A percentile compares a stretch with the other conserved stretches of the same genome.
Evolutionary conservation across 768 basidiomycete genomes (phyloP).

Genomic region (Podaxis sp.): DNA sequence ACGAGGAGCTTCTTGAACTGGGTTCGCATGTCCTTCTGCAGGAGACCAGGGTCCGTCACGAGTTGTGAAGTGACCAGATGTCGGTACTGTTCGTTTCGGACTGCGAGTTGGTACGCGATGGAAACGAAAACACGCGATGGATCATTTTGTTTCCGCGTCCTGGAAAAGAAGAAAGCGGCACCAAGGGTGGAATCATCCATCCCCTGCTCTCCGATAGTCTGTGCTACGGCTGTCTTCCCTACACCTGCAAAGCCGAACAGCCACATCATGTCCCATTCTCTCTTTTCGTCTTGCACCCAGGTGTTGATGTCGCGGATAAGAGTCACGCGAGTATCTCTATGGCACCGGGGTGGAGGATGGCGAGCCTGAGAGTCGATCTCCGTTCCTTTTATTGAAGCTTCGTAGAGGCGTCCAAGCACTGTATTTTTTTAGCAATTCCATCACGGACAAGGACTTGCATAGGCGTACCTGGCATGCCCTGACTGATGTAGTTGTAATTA

Average conservation of each 20-base stretch:
- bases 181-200: conserved; percentile 1
- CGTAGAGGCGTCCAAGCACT: conserved; percentile 4
- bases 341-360: conserved; percentile 9
- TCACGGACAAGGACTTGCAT: background rate
- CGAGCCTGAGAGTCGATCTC: conserved; percentile 11
- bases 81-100: background rate
- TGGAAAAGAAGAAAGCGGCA: conserved; percentile 16
- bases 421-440: background rate
- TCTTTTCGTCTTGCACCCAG: conserved; percentile 1
- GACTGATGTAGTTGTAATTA: background rate
- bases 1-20: conserved; percentile 13
- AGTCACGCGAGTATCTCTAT: conserved; percentile 11
- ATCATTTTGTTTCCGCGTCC: conserved; percentile 6
- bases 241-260: conserved; percentile 4
- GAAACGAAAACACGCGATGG: conserved; percentile 13
- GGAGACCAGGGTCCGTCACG: background rate
- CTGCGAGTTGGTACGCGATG: conserved; percentile 15
- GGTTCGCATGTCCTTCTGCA: conserved; percentile 1
- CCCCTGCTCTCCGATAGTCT: conserved; percentile 13
- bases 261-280: background rate
- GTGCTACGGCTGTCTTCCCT: conserved; percentile 15
- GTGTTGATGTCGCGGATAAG: background rate
- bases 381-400: conserved; percentile 2
- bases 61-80: conserved; percentile 5
- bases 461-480: background rate